Evolutionary conservation across 1,139 yeast genomes (phyloP).

Genomic region (Pichia sp.): DNA sequence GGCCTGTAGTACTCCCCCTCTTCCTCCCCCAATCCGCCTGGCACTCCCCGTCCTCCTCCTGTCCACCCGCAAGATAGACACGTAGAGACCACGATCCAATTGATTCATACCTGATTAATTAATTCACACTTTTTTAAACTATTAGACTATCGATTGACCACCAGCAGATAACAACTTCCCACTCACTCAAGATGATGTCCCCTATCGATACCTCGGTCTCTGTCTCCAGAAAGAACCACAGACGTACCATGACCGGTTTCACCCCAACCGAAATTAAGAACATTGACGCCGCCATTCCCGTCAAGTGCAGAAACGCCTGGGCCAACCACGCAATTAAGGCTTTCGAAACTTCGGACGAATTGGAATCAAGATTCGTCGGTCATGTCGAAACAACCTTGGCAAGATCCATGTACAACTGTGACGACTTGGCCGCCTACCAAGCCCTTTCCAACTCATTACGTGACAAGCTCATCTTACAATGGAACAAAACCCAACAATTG

Average conservation of each 20-base stretch:
- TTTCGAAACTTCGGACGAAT: conserved; percentile 53
- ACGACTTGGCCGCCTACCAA: conserved; percentile 88
- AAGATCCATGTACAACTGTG: conserved; percentile 88
- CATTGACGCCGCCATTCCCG: conserved; percentile 80
- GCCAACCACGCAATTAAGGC: conserved; percentile 55
- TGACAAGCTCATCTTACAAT: conserved; percentile 77
- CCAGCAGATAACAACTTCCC: too few species aligned
- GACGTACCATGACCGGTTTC: conserved; percentile 85
- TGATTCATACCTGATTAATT: too few species aligned
- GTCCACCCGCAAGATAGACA: too few species aligned
- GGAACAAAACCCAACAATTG: conserved; percentile 93
- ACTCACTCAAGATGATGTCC: conserved; percentile 11
- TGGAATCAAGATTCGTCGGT: conserved; percentile 69
- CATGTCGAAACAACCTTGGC: conserved; percentile 92
- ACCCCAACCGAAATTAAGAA: conserved; percentile 87
- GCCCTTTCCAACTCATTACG: conserved; percentile 80
- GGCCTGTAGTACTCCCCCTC: too few species aligned
- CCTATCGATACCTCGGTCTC: conserved; percentile 16
- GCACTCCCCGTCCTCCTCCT: too few species aligned
- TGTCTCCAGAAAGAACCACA: conserved; percentile 32
- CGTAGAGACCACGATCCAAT: too few species aligned
- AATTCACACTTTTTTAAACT: too few species aligned
- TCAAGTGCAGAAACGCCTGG: conserved; percentile 77
- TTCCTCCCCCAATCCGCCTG: too few species aligned
- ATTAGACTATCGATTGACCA: too few species aligned